Evolutionary conservation across 2,329 filamentous ascomycete species (phyloP).

Genomic region (Trichoderma sp.): DNA sequence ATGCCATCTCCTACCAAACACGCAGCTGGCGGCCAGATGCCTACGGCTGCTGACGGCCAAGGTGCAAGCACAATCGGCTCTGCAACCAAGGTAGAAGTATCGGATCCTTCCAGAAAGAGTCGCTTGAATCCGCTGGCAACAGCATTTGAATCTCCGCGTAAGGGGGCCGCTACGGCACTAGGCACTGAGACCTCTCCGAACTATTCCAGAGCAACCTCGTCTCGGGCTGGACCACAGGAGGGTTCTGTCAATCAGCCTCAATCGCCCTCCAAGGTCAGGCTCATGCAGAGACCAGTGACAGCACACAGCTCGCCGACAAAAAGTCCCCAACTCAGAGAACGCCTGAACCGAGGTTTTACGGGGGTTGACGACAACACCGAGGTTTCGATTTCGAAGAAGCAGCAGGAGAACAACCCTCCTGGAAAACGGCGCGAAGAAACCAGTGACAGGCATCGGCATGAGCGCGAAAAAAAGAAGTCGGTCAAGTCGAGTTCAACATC

Average conservation of each 20-base stretch:
- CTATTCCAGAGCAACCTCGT: neutral
- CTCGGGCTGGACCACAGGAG: neutral
- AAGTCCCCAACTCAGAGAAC: neutral
- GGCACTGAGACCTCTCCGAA: neutral
- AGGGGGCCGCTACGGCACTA: neutral
- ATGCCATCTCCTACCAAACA: conserved; percentile 30
- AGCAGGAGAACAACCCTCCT: neutral
- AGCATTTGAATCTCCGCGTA: conserved; percentile 24
- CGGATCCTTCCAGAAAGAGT: conserved; percentile 16
- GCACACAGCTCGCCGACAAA: neutral
- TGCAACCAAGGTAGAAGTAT: neutral
- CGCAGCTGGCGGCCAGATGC: conserved; percentile 27
- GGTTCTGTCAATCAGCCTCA: neutral
- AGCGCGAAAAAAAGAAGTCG: neutral
- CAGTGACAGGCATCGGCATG: conserved; percentile 5
- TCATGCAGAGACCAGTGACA: neutral
- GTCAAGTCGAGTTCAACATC: neutral
- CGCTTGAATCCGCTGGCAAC: conserved; percentile 27
- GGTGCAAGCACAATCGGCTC: neutral
- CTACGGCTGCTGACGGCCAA: neutral
- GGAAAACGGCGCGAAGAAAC: neutral
- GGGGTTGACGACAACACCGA: neutral
- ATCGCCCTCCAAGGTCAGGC: neutral
- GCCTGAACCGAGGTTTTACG: neutral
- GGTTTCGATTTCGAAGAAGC: neutral